Evolutionary conservation across 2,329 filamentous ascomycete species (phyloP).

Genomic region (Stenocarpella maydis): DNA sequence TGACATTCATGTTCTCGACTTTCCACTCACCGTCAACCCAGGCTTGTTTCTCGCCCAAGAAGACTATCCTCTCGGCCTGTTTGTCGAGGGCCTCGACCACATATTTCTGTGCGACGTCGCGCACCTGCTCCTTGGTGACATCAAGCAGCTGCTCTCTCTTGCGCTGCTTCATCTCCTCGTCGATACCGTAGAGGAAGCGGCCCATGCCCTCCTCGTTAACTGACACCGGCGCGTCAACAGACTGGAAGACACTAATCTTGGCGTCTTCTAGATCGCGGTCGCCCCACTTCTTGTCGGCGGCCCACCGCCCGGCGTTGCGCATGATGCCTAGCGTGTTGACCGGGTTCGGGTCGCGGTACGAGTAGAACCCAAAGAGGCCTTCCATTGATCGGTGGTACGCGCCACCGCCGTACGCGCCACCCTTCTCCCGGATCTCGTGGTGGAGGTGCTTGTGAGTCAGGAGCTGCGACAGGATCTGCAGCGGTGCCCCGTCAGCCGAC

Average conservation of each 20-base stretch:
- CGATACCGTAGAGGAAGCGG: conserved; percentile 84
- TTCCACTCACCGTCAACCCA: conserved; percentile 82
- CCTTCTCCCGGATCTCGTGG: conserved; percentile 97
- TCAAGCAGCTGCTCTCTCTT: conserved; percentile 87
- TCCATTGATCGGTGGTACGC: conserved; percentile 83
- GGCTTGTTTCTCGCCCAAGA: conserved; percentile 84
- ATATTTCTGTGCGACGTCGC: conserved; percentile 81
- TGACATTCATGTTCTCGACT: conserved; percentile 76
- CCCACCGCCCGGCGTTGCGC: conserved; percentile 82
- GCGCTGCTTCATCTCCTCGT: conserved; percentile 86
- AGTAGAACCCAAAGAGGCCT: conserved; percentile 93
- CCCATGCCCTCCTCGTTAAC: conserved; percentile 90
- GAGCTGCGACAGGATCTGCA: conserved; percentile 89
- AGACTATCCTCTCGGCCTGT: conserved; percentile 69
- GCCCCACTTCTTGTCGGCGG: conserved; percentile 81
- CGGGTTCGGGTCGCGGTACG: conserved; percentile 92
- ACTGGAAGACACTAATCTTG: conserved; percentile 93
- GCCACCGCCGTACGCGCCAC: conserved; percentile 93
- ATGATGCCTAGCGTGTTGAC: conserved; percentile 88
- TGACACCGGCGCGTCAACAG: conserved; percentile 85
- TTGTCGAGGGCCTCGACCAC: conserved; percentile 73
- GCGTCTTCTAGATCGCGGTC: conserved; percentile 91
- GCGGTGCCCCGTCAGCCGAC: conserved; percentile 75
- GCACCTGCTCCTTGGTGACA: conserved; percentile 82
- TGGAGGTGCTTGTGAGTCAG: conserved; percentile 97